These are phyloP conservation scores for Populus deltoides DNA, from an alignment of 345 rosid genomes.

Conservation along the genomic window DNA sequence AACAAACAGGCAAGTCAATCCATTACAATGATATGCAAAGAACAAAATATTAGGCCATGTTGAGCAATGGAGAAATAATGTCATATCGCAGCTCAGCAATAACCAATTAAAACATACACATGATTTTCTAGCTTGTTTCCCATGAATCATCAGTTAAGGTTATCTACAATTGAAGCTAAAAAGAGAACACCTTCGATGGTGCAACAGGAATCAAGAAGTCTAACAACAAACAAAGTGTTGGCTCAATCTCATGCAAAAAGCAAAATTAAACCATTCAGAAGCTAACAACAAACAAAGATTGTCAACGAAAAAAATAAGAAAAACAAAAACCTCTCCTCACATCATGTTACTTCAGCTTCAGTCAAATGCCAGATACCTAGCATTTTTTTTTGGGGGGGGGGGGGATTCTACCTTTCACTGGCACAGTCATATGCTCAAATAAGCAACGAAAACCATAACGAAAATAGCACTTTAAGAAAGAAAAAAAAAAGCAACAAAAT, in stretches of 20 bases:
- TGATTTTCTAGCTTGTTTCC: background rate
- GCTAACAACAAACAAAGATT: background rate
- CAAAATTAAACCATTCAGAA: background rate
- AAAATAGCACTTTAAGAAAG: background rate
- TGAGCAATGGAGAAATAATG: background rate
- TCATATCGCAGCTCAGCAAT: background rate
- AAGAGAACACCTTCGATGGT: background rate
- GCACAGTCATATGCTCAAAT: no score
- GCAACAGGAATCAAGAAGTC: background rate
- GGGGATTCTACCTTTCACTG: no score
- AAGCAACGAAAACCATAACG: no score
- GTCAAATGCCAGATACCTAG: no score
- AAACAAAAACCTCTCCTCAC: no score
- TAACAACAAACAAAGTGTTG: background rate
- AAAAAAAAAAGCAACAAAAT: no score
- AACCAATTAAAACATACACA: background rate
- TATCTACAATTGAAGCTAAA: background rate
- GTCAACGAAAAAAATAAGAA: no score
- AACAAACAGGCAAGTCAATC: background rate
- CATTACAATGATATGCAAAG: background rate
- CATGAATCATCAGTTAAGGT: background rate
- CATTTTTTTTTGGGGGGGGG: no score
- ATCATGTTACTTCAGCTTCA: background rate
- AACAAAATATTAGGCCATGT: background rate
- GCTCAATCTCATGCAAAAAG: background rate